These are phyloP conservation scores for Aspergillus tanneri DNA, from an alignment of 2,329 filamentous ascomycete genomes.

Conservation along the genomic window DNA sequence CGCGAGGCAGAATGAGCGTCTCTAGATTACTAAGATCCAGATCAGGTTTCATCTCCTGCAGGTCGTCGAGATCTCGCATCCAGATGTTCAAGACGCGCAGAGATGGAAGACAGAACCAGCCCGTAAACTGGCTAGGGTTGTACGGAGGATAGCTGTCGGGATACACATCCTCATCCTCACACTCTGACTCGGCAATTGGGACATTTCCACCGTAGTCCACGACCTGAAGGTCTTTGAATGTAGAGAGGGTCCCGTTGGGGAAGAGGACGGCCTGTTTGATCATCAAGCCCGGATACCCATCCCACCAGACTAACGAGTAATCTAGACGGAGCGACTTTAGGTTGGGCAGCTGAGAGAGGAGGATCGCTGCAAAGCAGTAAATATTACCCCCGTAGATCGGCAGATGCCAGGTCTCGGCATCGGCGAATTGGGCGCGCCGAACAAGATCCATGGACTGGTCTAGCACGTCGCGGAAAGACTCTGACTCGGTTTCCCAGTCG, in stretches of 20 bases:
- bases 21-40: not conserved
- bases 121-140: not conserved
- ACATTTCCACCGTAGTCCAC: conserved; percentile 3
- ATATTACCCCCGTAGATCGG: not conserved
- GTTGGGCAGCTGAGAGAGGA: not conserved
- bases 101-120: conserved; percentile 2
- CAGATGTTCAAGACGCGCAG: not conserved
- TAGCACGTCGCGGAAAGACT: not conserved
- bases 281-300: not conserved
- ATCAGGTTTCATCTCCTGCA: not conserved
- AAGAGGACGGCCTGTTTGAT: not conserved
- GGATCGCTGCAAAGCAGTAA: conserved; percentile 1
- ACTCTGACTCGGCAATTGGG: not conserved
- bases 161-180: not conserved
- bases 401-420: not conserved
- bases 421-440: not conserved
- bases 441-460: conserved; percentile 1
- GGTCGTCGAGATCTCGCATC: not conserved
- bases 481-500: conserved; percentile 1
- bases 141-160: not conserved
- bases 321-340: not conserved
- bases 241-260: not conserved
- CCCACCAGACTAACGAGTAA: conserved; percentile 2
- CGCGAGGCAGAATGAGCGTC: not conserved
- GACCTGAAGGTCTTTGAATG: not conserved